Evolutionary conservation across 768 basidiomycete genomes (phyloP), one percentile per base, ranked within the genome.

Genomic region (Mycena belliarum): DNA sequence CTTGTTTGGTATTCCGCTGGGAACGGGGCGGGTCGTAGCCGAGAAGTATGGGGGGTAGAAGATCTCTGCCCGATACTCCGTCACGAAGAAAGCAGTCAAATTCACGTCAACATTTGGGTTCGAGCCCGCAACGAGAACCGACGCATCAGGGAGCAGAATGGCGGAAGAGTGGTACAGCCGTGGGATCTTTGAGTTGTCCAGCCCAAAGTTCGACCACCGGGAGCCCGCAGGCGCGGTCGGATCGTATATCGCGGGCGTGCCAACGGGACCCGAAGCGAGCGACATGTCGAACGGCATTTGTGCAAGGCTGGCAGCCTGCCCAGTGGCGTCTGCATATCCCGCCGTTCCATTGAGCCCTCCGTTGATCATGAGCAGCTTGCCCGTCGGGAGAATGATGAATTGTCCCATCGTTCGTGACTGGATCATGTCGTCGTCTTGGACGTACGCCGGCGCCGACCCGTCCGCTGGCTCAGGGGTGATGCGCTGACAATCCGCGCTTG

Each of bases 21-120:
- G 89, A 1, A 73, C 72, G 2, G 96, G 96, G 12, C 94, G 88
- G 0, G 77, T 76, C 43, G 73, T 67, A 12, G 88, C 81, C 38
- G 82, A 77, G 76, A 89, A 98, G 76, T 96, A 99, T 12, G 85
- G 79, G 0, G 96, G 96, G 76, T 95, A 98, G 79, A 95, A 99
- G 38, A 87, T 81, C 70, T 96, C 94, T 1, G 89, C 87, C 29
- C 83, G 76, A 67, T 95, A 95, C 25, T 86, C 84, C 2, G 93
- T 93, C 1, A 88, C 87, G 77, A 78, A 93, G 33, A 78, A 37
- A 11, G 82, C 80, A n/a, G 75, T 71, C 32, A 75, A 59, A 65
- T 88, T 87, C 59, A 89, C 87, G 65, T 98, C 95, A 32, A 89
- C 78, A 67, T 95, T 95, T 1, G 95, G 95, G 75, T 98, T 98